Percentiles rank a stretch among this genome's conserved stretches.
Conservation (phyloP, 495 filamentous ascomycete genomes). For the Durotheca rogersii region DNA sequence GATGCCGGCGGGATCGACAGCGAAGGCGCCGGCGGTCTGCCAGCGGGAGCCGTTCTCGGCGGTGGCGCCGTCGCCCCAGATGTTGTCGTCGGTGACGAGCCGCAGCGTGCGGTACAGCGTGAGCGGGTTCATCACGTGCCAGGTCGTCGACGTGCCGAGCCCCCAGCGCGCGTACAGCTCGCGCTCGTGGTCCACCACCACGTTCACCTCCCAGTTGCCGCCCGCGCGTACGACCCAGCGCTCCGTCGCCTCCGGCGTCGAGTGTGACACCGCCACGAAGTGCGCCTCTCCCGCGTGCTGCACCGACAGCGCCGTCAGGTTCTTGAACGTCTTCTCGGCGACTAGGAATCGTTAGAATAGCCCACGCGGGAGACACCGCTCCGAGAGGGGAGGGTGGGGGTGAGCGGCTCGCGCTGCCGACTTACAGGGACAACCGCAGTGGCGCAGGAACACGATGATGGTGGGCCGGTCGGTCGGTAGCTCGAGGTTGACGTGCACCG, state of each 20-base stretch:
- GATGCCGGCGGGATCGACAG: slow-evolving; percentile 50
- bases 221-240: slow-evolving; percentile 55
- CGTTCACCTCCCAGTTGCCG: slow-evolving; percentile 52
- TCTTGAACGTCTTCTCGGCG: slow-evolving; percentile 60
- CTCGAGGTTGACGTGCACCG: slow-evolving; percentile 42
- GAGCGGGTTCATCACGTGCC: slow-evolving; percentile 52
- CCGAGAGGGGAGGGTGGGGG: background rate
- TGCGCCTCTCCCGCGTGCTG: slow-evolving; percentile 49
- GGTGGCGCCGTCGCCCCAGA: slow-evolving; percentile 55
- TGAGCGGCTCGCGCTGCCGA: background rate
- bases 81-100: slow-evolving; percentile 53
- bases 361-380: background rate
- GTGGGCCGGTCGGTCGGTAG: slow-evolving; percentile 51
- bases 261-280: slow-evolving; percentile 62
- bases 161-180: slow-evolving; percentile 57
- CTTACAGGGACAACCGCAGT: slow-evolving; percentile 63
- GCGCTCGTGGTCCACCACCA: slow-evolving; percentile 55
- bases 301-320: slow-evolving; percentile 46
- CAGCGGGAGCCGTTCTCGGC: slow-evolving; percentile 57
- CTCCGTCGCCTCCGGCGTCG: slow-evolving; percentile 49
- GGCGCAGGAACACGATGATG: slow-evolving; percentile 58
- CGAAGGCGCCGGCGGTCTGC: slow-evolving; percentile 60
- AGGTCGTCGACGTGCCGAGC: slow-evolving; percentile 50
- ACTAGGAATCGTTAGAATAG: slow-evolving; percentile 30
- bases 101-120: slow-evolving; percentile 49